phyloP scores from a whole-genome alignment of 805 yeast genomes.

The Kregervanrija fluxuum region DNA sequence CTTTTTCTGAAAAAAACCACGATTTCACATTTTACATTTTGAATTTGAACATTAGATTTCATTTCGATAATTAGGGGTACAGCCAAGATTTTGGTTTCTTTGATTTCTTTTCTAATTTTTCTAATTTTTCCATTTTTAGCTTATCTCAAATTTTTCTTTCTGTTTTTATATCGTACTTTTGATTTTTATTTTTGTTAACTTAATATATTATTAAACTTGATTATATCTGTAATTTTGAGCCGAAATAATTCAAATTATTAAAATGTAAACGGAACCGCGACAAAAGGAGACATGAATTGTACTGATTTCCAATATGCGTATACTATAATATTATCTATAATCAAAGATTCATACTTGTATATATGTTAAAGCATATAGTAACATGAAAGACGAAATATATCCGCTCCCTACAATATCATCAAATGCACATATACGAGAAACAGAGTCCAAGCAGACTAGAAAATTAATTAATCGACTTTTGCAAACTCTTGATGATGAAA shows the following conservation, averaged over 20 bases:
- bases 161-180: no score
- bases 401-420: not conserved
- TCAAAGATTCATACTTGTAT: not conserved
- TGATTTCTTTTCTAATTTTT: no score
- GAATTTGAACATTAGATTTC: not conserved
- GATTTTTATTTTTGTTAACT: no score
- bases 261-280: not conserved
- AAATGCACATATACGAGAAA: constrained; percentile 6
- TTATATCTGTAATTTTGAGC: no score
- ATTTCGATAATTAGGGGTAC: not conserved
- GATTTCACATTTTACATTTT: not conserved
- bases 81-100: no score
- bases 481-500: constrained; percentile 24
- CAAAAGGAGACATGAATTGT: constrained; percentile 1
- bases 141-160: no score
- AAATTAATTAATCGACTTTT: constrained; percentile 22
- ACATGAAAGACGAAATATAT: not conserved
- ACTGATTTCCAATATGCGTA: not conserved
- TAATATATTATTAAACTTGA: no score
- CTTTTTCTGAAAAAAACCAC: not conserved
- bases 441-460: constrained; percentile 14
- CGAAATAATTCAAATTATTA: no score
- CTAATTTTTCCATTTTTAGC: no score
- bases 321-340: not conserved
- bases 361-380: not conserved